These are phyloP conservation scores for Suillus sp. DNA, from an alignment of 768 basidiomycete genomes.

Conservation along the genomic window DNA sequence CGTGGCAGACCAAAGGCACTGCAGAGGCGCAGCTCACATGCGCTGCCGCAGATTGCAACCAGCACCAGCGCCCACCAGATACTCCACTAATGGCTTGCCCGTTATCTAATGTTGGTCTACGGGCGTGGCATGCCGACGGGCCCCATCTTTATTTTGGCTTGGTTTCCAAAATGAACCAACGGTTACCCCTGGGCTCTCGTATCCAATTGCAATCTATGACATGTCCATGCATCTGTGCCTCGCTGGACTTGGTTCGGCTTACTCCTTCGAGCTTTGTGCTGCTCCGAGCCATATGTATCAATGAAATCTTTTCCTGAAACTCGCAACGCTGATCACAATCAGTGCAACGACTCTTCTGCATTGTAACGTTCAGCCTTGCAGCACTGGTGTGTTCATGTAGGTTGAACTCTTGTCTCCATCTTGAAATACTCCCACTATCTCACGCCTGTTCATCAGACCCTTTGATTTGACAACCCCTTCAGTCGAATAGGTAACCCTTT, in stretches of 20 bases:
- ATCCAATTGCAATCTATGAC: not conserved
- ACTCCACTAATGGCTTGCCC: not conserved
- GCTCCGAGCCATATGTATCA: not conserved
- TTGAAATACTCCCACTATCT: not conserved
- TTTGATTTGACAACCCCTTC: not conserved
- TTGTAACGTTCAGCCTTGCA: too few species aligned
- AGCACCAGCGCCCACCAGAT: not conserved
- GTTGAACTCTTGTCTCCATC: not conserved
- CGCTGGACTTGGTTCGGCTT: not conserved
- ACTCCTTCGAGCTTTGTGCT: not conserved
- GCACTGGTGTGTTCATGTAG: not conserved
- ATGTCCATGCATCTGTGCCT: slow-evolving; percentile 14
- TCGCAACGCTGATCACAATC: not conserved
- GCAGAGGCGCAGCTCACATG: slow-evolving; percentile 10
- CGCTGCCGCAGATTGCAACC: not conserved
- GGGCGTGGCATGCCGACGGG: slow-evolving; percentile 3
- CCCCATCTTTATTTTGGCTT: not conserved
- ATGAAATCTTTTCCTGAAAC: not conserved
- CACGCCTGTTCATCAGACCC: slow-evolving; percentile 9
- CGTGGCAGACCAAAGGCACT: slow-evolving; percentile 14
- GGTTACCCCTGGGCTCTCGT: slow-evolving; percentile 5
- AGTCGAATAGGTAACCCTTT: not conserved
- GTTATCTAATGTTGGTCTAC: not conserved
- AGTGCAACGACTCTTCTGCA: not conserved
- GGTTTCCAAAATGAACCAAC: not conserved